phyloP scores from a whole-genome alignment of 208 protist genomes.

The Trypanosoma cruzi region DNA sequence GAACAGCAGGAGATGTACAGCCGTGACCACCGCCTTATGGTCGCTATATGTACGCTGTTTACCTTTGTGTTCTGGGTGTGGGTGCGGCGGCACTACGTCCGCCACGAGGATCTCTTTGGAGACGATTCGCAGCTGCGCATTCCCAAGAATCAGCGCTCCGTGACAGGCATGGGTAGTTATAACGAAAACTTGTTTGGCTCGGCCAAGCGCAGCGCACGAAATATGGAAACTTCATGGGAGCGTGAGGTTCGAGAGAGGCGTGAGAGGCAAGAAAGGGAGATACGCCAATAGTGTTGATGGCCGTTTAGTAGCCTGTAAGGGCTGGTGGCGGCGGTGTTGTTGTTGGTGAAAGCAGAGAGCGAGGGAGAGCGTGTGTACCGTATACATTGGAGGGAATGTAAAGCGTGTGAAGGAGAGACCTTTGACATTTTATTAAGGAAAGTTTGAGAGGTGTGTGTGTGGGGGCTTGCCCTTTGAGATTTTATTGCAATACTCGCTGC shows the following conservation, averaged over 20 bases:
- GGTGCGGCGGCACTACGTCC: conserved; percentile 84
- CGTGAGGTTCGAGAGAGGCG: conserved; percentile 65
- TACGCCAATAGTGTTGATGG: conserved; percentile 11
- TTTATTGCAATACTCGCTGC: no score
- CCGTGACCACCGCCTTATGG: conserved; percentile 72
- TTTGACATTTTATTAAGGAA: no score
- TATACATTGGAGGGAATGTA: neutral
- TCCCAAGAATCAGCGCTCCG: conserved; percentile 22
- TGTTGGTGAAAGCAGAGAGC: neutral
- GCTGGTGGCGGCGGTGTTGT: neutral
- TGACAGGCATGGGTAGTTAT: conserved; percentile 64
- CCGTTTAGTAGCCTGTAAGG: neutral
- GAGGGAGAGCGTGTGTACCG: neutral
- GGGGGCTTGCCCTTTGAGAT: no score
- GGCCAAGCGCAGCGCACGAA: conserved; percentile 56
- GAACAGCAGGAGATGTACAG: conserved; percentile 86
- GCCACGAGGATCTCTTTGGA: conserved; percentile 41
- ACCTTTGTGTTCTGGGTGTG: conserved; percentile 83
- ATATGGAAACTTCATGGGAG: conserved; percentile 78
- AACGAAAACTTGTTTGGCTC: conserved; percentile 71
- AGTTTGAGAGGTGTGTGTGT: no score
- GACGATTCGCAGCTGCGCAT: conserved; percentile 27
- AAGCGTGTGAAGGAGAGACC: neutral
- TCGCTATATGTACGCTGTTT: conserved; percentile 56
- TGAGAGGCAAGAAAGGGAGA: conserved; percentile 37